Percentiles rank a stretch among this genome's conserved stretches.
phyloP scores from a whole-genome alignment of 1,139 yeast species.

The Candida sp. region DNA sequence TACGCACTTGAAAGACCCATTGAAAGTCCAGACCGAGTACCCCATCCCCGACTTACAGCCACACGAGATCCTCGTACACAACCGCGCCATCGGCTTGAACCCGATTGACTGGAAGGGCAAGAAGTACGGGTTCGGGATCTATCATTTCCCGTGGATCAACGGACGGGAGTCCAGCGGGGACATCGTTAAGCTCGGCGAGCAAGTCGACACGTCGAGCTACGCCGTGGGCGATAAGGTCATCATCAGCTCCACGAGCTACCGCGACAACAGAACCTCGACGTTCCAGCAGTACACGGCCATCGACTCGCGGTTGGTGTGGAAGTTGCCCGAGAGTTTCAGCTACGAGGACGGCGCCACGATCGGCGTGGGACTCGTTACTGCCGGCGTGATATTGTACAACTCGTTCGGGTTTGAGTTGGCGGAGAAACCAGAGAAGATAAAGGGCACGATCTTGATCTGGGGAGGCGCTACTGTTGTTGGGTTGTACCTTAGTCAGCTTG shows the following conservation, averaged over 20 bases:
- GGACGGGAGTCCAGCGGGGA: conserved; percentile 52
- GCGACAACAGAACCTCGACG: conserved; percentile 50
- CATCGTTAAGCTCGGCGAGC: conserved; percentile 34
- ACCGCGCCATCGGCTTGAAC: conserved; percentile 46
- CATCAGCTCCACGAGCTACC: conserved; percentile 47
- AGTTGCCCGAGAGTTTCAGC: conserved; percentile 30
- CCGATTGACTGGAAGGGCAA: conserved; percentile 59
- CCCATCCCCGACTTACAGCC: conserved; percentile 22
- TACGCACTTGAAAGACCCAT: conserved; percentile 20
- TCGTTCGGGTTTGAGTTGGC: conserved; percentile 26
- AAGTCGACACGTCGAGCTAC: conserved; percentile 25
- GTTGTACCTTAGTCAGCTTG: conserved; percentile 42
- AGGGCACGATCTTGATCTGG: conserved; percentile 41
- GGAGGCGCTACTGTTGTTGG: conserved; percentile 56
- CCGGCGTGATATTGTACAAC: conserved; percentile 40
- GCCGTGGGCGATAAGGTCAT: conserved; percentile 38
- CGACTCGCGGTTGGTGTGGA: conserved; percentile 49
- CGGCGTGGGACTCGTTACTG: conserved; percentile 53
- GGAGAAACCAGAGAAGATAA: conserved; percentile 2
- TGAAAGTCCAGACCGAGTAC: conserved; percentile 15
- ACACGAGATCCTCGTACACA: conserved; percentile 41
- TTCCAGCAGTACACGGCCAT: conserved; percentile 50
- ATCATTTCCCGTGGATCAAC: conserved; percentile 53
- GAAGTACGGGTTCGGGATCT: conserved; percentile 49
- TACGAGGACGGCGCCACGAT: conserved; percentile 47